These are phyloP conservation scores for Sordaria brevicollis DNA, from an alignment of 495 filamentous ascomycete species.

Conservation along the genomic window DNA sequence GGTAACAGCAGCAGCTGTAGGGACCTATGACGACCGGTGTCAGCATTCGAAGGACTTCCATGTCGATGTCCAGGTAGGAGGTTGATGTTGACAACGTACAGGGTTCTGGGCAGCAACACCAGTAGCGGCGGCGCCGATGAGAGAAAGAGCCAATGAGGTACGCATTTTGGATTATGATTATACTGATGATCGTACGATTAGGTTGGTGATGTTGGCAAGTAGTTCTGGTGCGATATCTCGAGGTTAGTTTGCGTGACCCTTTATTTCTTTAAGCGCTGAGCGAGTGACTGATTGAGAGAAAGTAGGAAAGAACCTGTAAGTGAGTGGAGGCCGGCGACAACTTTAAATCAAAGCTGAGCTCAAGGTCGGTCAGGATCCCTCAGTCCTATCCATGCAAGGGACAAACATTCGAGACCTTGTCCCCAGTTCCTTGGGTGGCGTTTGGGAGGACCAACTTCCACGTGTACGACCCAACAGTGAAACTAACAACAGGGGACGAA, in stretches of 20 bases:
- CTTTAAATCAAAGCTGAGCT: not conserved
- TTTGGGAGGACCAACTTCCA: not conserved
- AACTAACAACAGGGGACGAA: not conserved
- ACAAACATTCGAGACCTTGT: not conserved
- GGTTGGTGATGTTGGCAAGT: not conserved
- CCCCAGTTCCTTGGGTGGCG: not conserved
- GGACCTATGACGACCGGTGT: constrained; percentile 26
- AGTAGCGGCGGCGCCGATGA: not conserved
- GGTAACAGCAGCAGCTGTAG: constrained; percentile 45
- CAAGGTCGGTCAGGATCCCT: not conserved
- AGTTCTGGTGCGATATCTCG: not conserved
- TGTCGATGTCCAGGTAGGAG: not conserved
- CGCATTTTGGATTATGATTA: not conserved
- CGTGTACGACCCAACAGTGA: not conserved
- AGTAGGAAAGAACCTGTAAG: not conserved
- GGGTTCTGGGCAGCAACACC: not conserved
- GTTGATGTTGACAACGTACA: constrained; percentile 2
- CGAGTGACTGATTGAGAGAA: not conserved
- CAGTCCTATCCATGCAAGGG: not conserved
- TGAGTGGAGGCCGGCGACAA: not conserved
- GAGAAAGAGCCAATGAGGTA: not conserved
- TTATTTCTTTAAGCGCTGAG: not conserved
- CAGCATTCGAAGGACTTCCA: constrained; percentile 3
- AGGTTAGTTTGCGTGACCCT: not conserved
- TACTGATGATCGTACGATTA: not conserved